Evolutionary conservation across 768 basidiomycete species (phyloP).

Genomic region (Floccularia luteovirens): DNA sequence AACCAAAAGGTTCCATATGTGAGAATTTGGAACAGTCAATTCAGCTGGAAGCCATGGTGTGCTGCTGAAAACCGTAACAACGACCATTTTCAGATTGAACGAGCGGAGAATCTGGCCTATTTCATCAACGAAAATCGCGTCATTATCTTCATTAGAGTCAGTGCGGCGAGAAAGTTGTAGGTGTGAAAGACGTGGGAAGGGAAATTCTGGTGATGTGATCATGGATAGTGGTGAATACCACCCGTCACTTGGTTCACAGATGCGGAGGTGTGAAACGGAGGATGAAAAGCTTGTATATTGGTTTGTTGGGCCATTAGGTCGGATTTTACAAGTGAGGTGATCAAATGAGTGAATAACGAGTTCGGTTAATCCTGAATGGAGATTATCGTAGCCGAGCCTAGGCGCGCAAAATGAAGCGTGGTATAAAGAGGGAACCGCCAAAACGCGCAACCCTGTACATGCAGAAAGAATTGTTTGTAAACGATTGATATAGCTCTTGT

Average conservation of each 20-base stretch:
- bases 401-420: too few relatives aligned
- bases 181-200: slow-evolving; percentile 28
- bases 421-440: slow-evolving; percentile 19
- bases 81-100: slow-evolving; percentile 22
- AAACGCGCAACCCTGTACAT: slow-evolving; percentile 23
- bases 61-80: slow-evolving; percentile 23
- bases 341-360: slow-evolving; percentile 21
- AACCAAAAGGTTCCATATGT: slow-evolving; percentile 17
- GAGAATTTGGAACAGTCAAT: slow-evolving; percentile 13
- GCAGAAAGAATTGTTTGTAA: slow-evolving; percentile 20
- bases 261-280: slow-evolving; percentile 26
- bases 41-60: slow-evolving; percentile 6
- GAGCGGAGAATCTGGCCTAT: slow-evolving; percentile 20
- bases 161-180: slow-evolving; percentile 30
- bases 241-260: slow-evolving; percentile 27
- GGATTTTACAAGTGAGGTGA: too few relatives aligned
- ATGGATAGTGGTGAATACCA: slow-evolving; percentile 27
- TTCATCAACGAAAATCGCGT: slow-evolving; percentile 24
- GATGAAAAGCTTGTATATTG: slow-evolving; percentile 3
- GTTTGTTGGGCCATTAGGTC: too few relatives aligned
- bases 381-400: slow-evolving; percentile 8
- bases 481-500: slow-evolving; percentile 8
- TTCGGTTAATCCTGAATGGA: slow-evolving; percentile 13
- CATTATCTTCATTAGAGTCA: slow-evolving; percentile 33
- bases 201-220: slow-evolving; percentile 21